Base-by-base conservation (phyloP, 257 asterid species). In the Penstemon newberryi region DNA sequence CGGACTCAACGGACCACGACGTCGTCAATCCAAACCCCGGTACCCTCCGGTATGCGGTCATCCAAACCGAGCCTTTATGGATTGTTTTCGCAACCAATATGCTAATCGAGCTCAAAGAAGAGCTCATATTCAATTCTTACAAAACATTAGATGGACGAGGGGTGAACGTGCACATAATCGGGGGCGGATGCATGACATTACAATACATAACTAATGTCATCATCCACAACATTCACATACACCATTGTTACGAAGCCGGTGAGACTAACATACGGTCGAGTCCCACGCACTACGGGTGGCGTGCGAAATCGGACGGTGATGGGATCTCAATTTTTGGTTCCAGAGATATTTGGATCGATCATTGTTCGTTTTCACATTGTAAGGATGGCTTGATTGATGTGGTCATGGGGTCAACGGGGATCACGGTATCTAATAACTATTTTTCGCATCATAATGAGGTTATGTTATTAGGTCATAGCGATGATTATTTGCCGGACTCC, bases 371-470 rank as follows among this genome's bases (percentile, higher is more conserved):
- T 64, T 86, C 93, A 0, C 72, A 86, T 59, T 88, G 96, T 42
- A 88, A 84, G 67, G 96, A 88, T 4, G 96, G 96, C 0, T 53
- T 88, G 66, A 84, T 88, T 7, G 96, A 88, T 38, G 91, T 71
- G 0, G 83, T 88, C 10, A 88, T 88, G 93, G 96, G 96, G 7
- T 86, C 91, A 4, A 86, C 96, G 0, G 93, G 85, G 67, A 82
- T 88, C 33, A 88, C 96, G 0, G 69, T 88, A 15, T 88, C 96
- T 0, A 88, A 88, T 40, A 84, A 77, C 70, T 84, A 82, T 66
- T 88, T 88, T 56, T 80, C 89, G 11, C 93, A 86, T 57, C 96
- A 88, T 52, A 84, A 88, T 38, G 89, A 88, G 72, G 96, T 88
- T 3, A 88, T 88, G 86, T 65, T 88, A 36, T 68, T 88, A 56